Conservation (phyloP, 2,329 filamentous ascomycete genomes). For the Fusarium poae region DNA sequence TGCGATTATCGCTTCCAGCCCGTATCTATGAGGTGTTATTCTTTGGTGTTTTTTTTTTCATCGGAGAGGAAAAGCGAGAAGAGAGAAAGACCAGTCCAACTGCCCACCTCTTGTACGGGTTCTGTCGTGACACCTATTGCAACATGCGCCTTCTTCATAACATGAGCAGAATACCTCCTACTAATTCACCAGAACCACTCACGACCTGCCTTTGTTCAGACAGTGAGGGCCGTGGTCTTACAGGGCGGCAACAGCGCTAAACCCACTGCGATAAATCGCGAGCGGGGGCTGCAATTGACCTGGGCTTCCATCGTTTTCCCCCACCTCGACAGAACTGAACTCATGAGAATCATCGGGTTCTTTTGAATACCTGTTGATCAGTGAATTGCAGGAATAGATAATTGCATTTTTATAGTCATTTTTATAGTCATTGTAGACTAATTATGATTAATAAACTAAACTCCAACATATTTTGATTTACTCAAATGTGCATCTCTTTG, state of each 20-base stretch:
- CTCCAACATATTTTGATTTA: too few relatives aligned
- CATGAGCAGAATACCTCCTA: slow-evolving; percentile 9
- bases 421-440: not conserved
- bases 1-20: not conserved
- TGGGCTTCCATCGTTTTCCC: slow-evolving; percentile 35
- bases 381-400: too few relatives aligned
- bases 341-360: not conserved
- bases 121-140: slow-evolving; percentile 1
- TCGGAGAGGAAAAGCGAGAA: not conserved
- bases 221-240: slow-evolving; percentile 24
- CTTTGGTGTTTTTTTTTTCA: not conserved
- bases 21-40: not conserved
- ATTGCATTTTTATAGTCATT: too few relatives aligned
- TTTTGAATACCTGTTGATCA: not conserved
- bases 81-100: too few relatives aligned
- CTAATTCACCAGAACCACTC: slow-evolving; percentile 7
- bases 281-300: slow-evolving; percentile 18
- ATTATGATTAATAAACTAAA: too few relatives aligned
- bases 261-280: slow-evolving; percentile 28
- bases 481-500: not conserved
- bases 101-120: not conserved
- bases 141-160: slow-evolving; percentile 14
- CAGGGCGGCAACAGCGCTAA: slow-evolving; percentile 30
- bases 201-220: slow-evolving; percentile 10
- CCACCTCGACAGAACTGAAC: slow-evolving; percentile 7